Base-by-base conservation (phyloP, 2,329 filamentous ascomycete genomes). In the Diaporthe capsici region DNA sequence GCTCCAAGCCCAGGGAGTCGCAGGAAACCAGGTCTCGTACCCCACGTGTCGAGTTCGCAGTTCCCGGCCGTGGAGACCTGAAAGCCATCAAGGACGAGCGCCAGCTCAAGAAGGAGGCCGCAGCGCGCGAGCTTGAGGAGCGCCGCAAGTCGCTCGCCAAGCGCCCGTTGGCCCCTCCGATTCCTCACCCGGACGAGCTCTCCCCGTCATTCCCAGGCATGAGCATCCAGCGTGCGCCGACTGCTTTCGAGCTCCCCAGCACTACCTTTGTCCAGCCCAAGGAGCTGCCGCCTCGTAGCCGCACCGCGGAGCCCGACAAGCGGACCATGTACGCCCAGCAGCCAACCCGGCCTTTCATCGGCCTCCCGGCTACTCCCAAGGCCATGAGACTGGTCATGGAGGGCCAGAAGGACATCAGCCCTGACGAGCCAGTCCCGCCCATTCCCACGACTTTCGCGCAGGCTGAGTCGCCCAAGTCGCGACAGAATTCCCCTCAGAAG, bases 321-420 rank as follows among this genome's bases (percentile, higher is more conserved):
- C 90, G 92, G 2, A 88, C 86, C 81, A 89, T 90, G 82, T 88
- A 88, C 77, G 86, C 87, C 17, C 74, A 77, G 44, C 20, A 84
- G 83, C 71, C 85, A 82, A 76, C 83, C 7, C 76, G 83, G 1
- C 87, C 89, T 1, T 88, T 90, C 8, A 89, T 96, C 71, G 96
- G 95, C 0, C 89, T 98, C n/a, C 95, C 96, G 20, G 95, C 95
- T 2, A 98, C 96, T 0, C 96, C 96, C 42, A 93, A 95, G 85
- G 95, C 95, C 1, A 98, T 98, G 95, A 91, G 94, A 28, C 92
- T 97, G 1, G 92, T 94, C 58, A 92, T 96, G 79, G 90, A 91
- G 42, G 80, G 79, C 74, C 85, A 88, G 74, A 58, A 77, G 74
- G 39, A 82, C 78, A 75, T 82, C 75, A 61, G 80, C 58, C 72